Conservation (phyloP, 2,329 filamentous ascomycete genomes). For the Calonectria fujianensis region DNA sequence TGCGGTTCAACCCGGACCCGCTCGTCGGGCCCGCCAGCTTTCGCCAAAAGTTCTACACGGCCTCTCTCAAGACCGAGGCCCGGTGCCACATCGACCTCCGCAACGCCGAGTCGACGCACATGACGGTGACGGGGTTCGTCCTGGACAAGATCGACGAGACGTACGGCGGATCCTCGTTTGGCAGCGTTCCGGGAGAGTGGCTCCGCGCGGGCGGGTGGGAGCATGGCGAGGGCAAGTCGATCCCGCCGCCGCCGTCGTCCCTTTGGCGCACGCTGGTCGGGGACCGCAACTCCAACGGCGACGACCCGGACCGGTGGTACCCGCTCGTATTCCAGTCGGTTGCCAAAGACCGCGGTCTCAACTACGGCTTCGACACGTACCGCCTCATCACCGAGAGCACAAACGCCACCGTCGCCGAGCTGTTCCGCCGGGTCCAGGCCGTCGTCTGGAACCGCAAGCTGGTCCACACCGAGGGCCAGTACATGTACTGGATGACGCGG, state of each 20-base stretch:
- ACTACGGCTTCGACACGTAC: constrained; percentile 11
- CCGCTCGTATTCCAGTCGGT: constrained; percentile 22
- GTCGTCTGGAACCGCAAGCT: constrained; percentile 9
- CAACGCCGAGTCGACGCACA: neutral
- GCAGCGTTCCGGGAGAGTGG: constrained; percentile 16
- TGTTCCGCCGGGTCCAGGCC: neutral
- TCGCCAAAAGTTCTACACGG: constrained; percentile 7
- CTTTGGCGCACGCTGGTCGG: neutral
- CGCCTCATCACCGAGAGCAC: constrained; percentile 10
- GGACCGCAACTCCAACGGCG: neutral
- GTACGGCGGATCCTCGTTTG: constrained; percentile 4
- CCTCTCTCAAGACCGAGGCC: neutral
- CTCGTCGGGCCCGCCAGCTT: neutral
- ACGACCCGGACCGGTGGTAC: constrained; percentile 12
- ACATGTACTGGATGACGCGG: constrained; percentile 14
- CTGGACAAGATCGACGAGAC: neutral
- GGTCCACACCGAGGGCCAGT: neutral
- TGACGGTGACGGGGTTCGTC: neutral
- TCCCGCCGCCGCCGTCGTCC: neutral
- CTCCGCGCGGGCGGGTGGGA: neutral
- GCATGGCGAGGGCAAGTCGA: neutral
- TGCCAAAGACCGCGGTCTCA: neutral
- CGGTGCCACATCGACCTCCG: neutral
- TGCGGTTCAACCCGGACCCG: neutral
- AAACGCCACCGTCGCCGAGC: constrained; percentile 12